Evolutionary conservation across 805 yeast genomes (phyloP), one percentile per base, ranked within the genome.

Genomic region (Wickerhamiella azyma): DNA sequence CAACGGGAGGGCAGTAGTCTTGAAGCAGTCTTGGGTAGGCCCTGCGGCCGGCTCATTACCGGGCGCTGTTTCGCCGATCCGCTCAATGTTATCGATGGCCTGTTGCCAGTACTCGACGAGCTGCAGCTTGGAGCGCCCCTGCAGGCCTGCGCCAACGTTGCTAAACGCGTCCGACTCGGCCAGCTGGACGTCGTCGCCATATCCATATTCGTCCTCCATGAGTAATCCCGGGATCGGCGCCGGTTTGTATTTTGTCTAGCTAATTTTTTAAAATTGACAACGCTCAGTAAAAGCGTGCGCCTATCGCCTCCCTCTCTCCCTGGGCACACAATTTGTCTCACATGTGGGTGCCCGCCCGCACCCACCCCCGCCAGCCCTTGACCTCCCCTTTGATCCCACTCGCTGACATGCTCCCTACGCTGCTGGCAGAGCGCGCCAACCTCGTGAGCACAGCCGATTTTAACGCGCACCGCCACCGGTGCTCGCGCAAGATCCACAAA

Each of bases 21-120:
- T 88, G 66, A 89, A 92, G 60, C 85, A 94, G 59, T 85, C 94
- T n/a, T 30, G 11, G 11, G 16, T 16, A 7, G 33, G 33, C 33
- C n/a, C 33, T 7, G 33, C 33, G 16, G 5, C n/a, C 16, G 33
- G 33, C 48, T 81, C 85, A 55, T 78, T 85, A 35, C 60, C 58
- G 48, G 67, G 72, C 35, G 50, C 55, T 43, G 47, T 53, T 40
- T 56, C 59, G 45, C 57, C 54, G 41, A 56, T 56, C n/a, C 74
- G 72, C 64, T 92, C 98, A 42, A 92, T 85, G 46, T 81, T 75
- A 59, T 85, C 85, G 62, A 92, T 88, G 11, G 94, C 80, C 55
- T 84, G 94, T 66, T 92, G 98, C 98, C 98, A 92, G 62, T 89
- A 92, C 51, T 84, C 88, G 75, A 94, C 80, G 88, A 92, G 83